These are phyloP conservation scores for Mycothermus thermophilus DNA, from an alignment of 495 filamentous ascomycete species.

Conservation along the genomic window DNA sequence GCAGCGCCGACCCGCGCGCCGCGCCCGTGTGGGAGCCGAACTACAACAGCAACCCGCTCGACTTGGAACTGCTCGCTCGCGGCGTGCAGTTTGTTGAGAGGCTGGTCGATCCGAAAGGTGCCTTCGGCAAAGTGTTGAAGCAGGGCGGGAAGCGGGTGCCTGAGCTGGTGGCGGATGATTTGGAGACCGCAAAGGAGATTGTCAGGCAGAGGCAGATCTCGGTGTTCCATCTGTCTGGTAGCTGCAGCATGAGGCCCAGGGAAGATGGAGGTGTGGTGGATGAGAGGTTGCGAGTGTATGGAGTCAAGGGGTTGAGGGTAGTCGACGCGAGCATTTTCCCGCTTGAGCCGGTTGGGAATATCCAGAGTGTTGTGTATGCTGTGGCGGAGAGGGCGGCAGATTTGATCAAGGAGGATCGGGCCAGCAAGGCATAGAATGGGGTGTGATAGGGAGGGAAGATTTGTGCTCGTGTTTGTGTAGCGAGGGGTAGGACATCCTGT, in stretches of 20 bases:
- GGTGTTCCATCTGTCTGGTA: slow-evolving; percentile 27
- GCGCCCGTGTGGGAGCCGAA: slow-evolving; percentile 39
- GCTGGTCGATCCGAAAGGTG: slow-evolving; percentile 24
- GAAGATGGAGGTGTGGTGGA: slow-evolving; percentile 30
- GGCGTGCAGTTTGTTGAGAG: slow-evolving; percentile 32
- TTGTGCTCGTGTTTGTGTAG: not conserved
- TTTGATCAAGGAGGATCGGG: slow-evolving; percentile 32
- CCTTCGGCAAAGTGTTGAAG: slow-evolving; percentile 26
- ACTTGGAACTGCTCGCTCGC: slow-evolving; percentile 36
- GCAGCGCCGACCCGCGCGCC: slow-evolving; percentile 18
- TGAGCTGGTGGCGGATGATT: slow-evolving; percentile 11
- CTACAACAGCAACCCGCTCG: slow-evolving; percentile 40
- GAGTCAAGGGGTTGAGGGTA: slow-evolving; percentile 31
- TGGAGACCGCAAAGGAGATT: slow-evolving; percentile 25
- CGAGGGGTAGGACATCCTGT: no score
- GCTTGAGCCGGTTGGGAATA: slow-evolving; percentile 32
- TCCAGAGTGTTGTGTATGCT: slow-evolving; percentile 38
- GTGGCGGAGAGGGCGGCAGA: slow-evolving; percentile 43
- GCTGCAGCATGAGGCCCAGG: slow-evolving; percentile 23
- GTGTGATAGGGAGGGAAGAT: not conserved
- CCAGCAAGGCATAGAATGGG: no score
- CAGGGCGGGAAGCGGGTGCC: slow-evolving; percentile 16
- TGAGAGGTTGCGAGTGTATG: slow-evolving; percentile 34
- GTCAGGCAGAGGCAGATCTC: slow-evolving; percentile 25
- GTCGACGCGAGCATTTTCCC: slow-evolving; percentile 45